Base-by-base conservation (phyloP, 768 basidiomycete genomes). In the Leccinum disarticulatum region DNA sequence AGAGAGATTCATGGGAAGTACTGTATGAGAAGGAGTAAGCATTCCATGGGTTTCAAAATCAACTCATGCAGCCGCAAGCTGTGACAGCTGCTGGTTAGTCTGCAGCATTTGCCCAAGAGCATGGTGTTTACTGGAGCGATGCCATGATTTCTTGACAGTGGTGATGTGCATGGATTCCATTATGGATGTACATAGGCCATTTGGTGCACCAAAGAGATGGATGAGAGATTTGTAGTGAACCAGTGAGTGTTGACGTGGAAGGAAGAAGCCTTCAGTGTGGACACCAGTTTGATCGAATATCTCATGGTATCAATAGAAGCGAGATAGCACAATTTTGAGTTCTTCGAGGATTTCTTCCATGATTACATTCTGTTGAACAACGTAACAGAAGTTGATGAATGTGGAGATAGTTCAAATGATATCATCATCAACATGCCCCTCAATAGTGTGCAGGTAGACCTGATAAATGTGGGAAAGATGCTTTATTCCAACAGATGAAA, bases 61-160 rank as follows among this genome's bases (percentile, higher is more conserved):
- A 4, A 15, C 28, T 6, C 1, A 28, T 13, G 49, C 27, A 5
- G 60, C 56, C 0, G 36, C 46, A 3, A 61, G 55, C 17, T 47
- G 30, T 6, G 36, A 49, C 0, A 61, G 35, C 8, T 2, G 28
- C 22, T 52, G 56, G 17, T 57, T 61, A 0, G 52, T 61, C 11
- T 14, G 17, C 1, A 61, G 4, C 1, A 60, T 62, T 54, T 77
- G 73, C 0, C 56, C 48, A 4, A 76, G 64, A 0, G 70, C 49
- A 30, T 63, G 63, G 6, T 60, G 50, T 17, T 50, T 58, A 53
- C 62, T 77, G 2, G 76, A 76, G 1, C 60, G 60, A 0, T 65
- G 61, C 63, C 68, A 78, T 0, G 75, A 75, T 41, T 74, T 55
- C 50, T 77, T 77, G 2, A 78, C 73, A 1, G n/a, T n/a, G n/a